Evolutionary conservation across 106 monocot species (phyloP).

Genomic region (Ottelia alismoides): DNA sequence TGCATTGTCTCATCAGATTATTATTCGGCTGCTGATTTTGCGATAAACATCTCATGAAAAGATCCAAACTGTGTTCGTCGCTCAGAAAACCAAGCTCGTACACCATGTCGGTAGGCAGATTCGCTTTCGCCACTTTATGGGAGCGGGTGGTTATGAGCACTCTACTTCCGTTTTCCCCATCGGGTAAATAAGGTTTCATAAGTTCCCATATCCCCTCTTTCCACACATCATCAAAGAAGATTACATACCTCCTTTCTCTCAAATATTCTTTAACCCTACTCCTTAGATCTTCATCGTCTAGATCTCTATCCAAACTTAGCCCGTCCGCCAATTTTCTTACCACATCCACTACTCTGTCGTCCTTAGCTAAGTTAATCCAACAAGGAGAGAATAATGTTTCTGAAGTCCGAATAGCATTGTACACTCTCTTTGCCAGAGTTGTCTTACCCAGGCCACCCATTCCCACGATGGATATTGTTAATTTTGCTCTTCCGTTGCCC

Average conservation of each 20-base stretch:
- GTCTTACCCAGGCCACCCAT: constrained; percentile 29
- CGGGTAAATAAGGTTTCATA: constrained; percentile 2
- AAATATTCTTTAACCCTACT: constrained; percentile 2
- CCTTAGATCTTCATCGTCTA: constrained; percentile 5
- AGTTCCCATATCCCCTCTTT: constrained; percentile 9
- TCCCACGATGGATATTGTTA: constrained; percentile 17
- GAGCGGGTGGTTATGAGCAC: constrained; percentile 2
- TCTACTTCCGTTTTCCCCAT: constrained; percentile 13
- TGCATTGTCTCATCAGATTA: constrained; percentile 12
- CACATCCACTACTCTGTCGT: constrained; percentile 1
- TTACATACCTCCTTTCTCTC: constrained; percentile 10
- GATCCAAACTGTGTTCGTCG: neutral
- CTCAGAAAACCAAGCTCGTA: neutral
- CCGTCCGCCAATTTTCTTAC: constrained; percentile 4
- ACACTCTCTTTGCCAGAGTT: constrained; percentile 20
- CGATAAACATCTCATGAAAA: constrained; percentile 7
- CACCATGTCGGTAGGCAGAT: neutral
- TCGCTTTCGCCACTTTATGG: neutral
- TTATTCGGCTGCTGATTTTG: neutral
- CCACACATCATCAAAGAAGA: constrained; percentile 17
- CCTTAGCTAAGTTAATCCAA: constrained; percentile 19
- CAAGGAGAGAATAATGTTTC: constrained; percentile 3
- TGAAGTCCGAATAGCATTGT: constrained; percentile 3
- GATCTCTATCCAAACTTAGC: neutral
- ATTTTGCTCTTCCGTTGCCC: neutral